Conservation (phyloP, 768 basidiomycete genomes). For the Rhizopogon roseolus region DNA sequence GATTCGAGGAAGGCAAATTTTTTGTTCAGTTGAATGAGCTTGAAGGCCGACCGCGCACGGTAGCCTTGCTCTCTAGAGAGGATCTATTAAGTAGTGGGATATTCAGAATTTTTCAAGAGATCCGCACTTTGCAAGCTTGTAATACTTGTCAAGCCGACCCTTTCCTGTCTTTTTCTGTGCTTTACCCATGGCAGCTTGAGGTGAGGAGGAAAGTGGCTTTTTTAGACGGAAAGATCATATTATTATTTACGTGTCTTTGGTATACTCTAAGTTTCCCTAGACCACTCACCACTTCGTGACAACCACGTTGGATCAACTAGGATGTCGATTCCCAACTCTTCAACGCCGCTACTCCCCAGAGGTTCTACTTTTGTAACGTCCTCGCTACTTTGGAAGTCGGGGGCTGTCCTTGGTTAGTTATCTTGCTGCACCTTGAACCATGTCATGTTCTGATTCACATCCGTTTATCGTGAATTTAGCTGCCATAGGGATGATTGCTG, state of each 20-base stretch:
- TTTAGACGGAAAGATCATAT: not conserved
- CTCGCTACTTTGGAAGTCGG: constrained; percentile 37
- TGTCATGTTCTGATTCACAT: not conserved
- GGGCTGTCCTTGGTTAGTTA: constrained; percentile 35
- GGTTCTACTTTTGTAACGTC: constrained; percentile 8
- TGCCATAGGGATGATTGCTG: constrained; percentile 48
- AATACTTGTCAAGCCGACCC: constrained; percentile 94
- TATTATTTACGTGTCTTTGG: no score
- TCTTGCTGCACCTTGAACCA: not conserved
- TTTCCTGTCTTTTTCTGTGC: constrained; percentile 96
- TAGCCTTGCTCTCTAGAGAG: constrained; percentile 90
- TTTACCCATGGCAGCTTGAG: constrained; percentile 51
- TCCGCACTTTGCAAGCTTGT: constrained; percentile 84
- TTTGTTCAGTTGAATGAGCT: constrained; percentile 97
- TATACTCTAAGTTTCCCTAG: no score
- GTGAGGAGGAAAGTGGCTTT: not conserved
- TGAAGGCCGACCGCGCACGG: constrained; percentile 98
- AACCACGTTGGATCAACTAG: not conserved
- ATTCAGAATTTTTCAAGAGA: not conserved
- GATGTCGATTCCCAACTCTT: constrained; percentile 18
- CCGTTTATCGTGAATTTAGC: constrained; percentile 18
- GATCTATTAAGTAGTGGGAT: constrained; percentile 6
- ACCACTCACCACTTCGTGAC: no score
- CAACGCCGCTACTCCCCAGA: constrained; percentile 24
- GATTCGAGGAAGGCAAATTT: constrained; percentile 91